Base-by-base conservation (phyloP, 2,329 filamentous ascomycete species). In the Daldinia eschscholtzii region DNA sequence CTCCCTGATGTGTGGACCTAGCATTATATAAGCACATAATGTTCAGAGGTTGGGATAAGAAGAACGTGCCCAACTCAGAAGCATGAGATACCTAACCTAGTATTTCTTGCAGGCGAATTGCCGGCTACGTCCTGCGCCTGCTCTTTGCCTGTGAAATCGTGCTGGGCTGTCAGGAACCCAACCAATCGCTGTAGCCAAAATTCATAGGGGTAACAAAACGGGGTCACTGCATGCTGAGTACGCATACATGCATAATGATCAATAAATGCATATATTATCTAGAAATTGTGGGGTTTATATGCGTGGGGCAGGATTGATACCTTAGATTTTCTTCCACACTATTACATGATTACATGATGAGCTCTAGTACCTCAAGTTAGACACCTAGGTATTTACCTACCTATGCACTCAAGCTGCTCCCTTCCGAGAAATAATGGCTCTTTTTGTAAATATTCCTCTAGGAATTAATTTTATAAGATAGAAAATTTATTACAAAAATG, bases 41-140 rank as follows among this genome's bases (percentile, higher is more conserved):
- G 15, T 9, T 26, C 44, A 15, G 23, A 50, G 23, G 44, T 50
- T 12, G 44, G 28, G 9, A 15, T 39, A 13, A 39, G 30, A 42
- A 7, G 7, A 30, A 50, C 15, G 15, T 30, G 13, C 26, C 9
- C 3, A 10, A 30, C 46, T 50, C 15, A 50, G 13, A 33, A n/a
- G 46, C 13, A 50, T 13, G 5, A 42, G 15, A 4, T 13, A 42
- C 30, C 30, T 23, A 23, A 23, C 15, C 7, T 52, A 13, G 26
- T 33, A 60, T 64, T 67, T 59, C 55, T 67, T 62, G 64, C 64
- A 67, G 53, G 44, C 6, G 52, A 59, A 59, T 60, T 56, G 20
- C 39, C 23, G 23, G 37, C 20, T 57, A 18, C 30, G 26, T 37
- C 23, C 23, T 50, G 46, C 46, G 6, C 46, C 23, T 2, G 46